A percentile compares a stretch with the other conserved stretches of the same genome.
Conservation (phyloP, 192 early-diverging fungal species). For the Podila epigama region DNA sequence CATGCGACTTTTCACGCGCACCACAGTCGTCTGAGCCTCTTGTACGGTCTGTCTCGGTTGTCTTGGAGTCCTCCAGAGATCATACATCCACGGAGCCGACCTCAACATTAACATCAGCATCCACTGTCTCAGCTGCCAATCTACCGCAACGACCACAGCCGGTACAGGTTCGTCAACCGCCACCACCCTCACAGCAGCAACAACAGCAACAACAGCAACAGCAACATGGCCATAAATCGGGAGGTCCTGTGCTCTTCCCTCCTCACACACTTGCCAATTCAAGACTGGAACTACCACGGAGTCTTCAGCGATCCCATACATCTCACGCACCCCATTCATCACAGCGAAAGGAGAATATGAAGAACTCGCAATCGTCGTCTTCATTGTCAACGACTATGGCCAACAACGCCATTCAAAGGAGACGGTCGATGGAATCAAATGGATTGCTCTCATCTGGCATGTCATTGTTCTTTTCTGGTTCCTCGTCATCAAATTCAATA, state of each 20-base stretch:
- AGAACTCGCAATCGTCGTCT: background rate
- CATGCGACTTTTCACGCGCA: conserved; percentile 29
- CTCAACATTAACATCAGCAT: background rate
- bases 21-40: conserved; percentile 45
- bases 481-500: too few relatives aligned
- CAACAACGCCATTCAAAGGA: conserved; percentile 15
- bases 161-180: background rate
- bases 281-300: conserved; percentile 1
- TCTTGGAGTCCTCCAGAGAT: conserved; percentile 1
- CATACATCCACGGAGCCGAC: conserved; percentile 17
- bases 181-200: background rate
- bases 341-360: background rate
- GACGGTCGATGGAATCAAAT: conserved; percentile 39
- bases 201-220: background rate
- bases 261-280: background rate
- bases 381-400: background rate
- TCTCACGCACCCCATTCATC: conserved; percentile 13
- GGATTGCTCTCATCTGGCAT: conserved; percentile 17
- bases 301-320: conserved; percentile 32
- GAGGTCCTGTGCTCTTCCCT: conserved; percentile 1
- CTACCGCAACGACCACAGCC: background rate
- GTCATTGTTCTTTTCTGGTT: too few relatives aligned
- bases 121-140: background rate
- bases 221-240: background rate
- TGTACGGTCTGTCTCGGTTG: conserved; percentile 20